Conservation (phyloP, 202 grass and related monocot genomes). For the Cymbopogon flexuosus region DNA sequence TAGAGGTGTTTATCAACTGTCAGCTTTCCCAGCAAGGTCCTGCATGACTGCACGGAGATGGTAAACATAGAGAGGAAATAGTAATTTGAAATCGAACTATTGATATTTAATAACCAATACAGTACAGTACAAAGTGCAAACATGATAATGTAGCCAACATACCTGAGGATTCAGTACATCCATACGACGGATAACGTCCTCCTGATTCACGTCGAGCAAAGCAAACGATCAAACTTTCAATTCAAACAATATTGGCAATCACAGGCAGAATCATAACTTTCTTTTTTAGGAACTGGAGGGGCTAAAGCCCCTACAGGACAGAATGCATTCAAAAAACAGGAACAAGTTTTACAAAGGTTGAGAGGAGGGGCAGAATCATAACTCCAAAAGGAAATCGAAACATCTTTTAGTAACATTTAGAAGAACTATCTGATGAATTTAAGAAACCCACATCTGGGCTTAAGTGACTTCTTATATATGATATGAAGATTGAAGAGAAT, state of each 20-base stretch:
- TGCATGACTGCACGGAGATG: slow-evolving; percentile 52
- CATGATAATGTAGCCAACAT: background rate
- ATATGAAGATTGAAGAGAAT: background rate
- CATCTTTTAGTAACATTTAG: background rate
- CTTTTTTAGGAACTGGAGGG: too few relatives aligned
- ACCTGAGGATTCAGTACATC: slow-evolving; percentile 89
- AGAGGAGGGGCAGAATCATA: background rate
- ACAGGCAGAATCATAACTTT: background rate
- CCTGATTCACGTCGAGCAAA: slow-evolving; percentile 41
- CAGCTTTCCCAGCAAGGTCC: slow-evolving; percentile 57
- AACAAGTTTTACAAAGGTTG: too few relatives aligned
- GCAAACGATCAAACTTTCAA: background rate
- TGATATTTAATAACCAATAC: background rate
- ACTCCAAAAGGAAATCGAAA: background rate
- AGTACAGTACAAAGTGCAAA: background rate
- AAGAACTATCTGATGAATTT: too few relatives aligned
- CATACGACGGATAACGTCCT: slow-evolving; percentile 65
- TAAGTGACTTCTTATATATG: too few relatives aligned
- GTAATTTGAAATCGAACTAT: background rate
- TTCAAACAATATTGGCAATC: background rate
- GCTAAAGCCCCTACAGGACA: too few relatives aligned
- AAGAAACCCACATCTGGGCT: too few relatives aligned
- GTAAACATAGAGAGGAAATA: background rate
- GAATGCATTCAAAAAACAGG: too few relatives aligned
- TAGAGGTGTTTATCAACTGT: slow-evolving; percentile 51